Conservation (phyloP, 345 rosid genomes). For the Erysimum cheiranthoides region DNA sequence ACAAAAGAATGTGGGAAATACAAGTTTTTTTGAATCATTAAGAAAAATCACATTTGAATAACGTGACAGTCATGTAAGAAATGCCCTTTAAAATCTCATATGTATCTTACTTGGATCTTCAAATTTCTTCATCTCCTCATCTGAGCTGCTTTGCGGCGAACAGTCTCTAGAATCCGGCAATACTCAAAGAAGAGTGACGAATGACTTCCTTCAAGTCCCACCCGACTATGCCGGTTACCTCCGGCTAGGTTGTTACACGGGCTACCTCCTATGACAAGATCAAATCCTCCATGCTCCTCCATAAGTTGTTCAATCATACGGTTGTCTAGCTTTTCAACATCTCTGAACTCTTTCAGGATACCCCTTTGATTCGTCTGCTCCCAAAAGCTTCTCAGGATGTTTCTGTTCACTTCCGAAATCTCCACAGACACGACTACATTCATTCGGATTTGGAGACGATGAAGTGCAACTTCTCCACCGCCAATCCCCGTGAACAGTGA, state of each 20-base stretch:
- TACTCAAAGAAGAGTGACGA: conserved; percentile 48
- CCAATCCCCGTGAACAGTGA: conserved; percentile 45
- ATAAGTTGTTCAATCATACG: conserved; percentile 16
- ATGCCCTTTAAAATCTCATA: background rate
- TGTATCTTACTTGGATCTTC: background rate
- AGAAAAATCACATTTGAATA: too few species aligned
- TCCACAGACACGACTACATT: conserved; percentile 42
- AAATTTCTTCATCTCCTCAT: conserved; percentile 16
- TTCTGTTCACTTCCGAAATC: conserved; percentile 33
- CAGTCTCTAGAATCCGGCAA: conserved; percentile 36
- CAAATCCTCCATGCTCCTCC: conserved; percentile 40
- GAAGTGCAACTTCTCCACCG: conserved; percentile 46
- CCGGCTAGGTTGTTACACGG: conserved; percentile 44
- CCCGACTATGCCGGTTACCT: conserved; percentile 36
- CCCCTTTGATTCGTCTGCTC: conserved; percentile 41
- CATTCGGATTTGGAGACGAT: conserved; percentile 28
- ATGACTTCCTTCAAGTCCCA: conserved; percentile 43
- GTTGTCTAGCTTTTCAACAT: conserved; percentile 27
- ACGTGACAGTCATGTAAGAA: too few species aligned
- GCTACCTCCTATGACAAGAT: conserved; percentile 46
- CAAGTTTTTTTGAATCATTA: too few species aligned
- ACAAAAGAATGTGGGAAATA: too few species aligned
- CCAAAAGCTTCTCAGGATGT: conserved; percentile 40
- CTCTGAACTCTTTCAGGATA: background rate
- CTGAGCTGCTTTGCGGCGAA: background rate